Percentiles rank a stretch among this genome's conserved stretches.
Evolutionary conservation across 2,329 filamentous ascomycete species (phyloP).

Genomic region (Alternaria gansuensis): DNA sequence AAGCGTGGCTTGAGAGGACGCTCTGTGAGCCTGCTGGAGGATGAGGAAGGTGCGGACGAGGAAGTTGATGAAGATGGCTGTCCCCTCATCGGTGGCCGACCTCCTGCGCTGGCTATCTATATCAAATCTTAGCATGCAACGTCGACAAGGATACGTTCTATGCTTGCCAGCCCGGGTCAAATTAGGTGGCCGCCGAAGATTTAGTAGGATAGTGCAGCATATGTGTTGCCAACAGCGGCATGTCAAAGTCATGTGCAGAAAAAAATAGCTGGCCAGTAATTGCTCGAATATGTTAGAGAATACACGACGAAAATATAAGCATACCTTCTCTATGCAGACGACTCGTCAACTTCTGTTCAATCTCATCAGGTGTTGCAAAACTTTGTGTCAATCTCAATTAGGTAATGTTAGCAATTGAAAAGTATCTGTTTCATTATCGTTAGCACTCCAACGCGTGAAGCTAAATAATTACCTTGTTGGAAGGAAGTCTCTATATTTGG

Average conservation of each 20-base stretch:
- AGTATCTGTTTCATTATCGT: too few relatives aligned
- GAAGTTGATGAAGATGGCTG: conserved; percentile 70
- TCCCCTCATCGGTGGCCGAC: conserved; percentile 68
- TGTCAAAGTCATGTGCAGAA: neutral
- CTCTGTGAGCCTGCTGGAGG: conserved; percentile 56
- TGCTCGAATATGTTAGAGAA: neutral
- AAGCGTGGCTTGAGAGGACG: conserved; percentile 45
- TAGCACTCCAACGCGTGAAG: too few relatives aligned
- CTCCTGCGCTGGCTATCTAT: conserved; percentile 61
- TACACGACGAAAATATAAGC: neutral
- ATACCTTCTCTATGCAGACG: fast-evolving
- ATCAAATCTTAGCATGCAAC: neutral
- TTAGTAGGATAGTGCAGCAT: neutral
- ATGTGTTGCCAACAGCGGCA: neutral
- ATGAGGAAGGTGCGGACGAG: conserved; percentile 66
- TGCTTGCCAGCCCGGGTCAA: conserved; percentile 57
- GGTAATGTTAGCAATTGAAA: too few relatives aligned
- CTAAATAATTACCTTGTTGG: too few relatives aligned
- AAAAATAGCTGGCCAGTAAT: neutral
- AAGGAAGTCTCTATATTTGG: too few relatives aligned
- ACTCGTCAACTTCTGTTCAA: neutral
- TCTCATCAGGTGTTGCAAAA: neutral
- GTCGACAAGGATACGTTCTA: neutral
- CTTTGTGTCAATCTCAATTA: too few relatives aligned
- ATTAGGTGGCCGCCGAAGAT: conserved; percentile 61